A percentile compares a stretch with the other conserved stretches of the same genome.
phyloP scores from a whole-genome alignment of 2,329 filamentous ascomycete genomes.

The Pleoardoris graminearum region DNA sequence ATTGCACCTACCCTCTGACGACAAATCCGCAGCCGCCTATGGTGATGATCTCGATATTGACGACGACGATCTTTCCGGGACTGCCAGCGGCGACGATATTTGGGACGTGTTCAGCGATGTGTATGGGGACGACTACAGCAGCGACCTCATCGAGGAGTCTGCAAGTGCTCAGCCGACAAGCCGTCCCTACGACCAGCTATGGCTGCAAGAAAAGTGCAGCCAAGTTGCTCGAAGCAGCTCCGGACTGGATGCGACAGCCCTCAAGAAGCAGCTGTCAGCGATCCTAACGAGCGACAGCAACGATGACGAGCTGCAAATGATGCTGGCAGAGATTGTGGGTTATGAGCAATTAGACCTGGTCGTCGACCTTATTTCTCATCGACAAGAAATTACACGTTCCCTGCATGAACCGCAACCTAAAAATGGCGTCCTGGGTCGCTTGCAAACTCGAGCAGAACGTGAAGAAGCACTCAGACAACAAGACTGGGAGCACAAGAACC shows the following conservation, averaged over 20 bases:
- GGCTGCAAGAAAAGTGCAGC: slow-evolving; percentile 72
- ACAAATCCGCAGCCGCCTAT: slow-evolving; percentile 55
- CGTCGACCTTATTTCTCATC: slow-evolving; percentile 82
- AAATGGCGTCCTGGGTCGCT: slow-evolving; percentile 55
- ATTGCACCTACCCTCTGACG: slow-evolving; percentile 60
- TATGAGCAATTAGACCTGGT: slow-evolving; percentile 94
- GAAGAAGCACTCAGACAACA: slow-evolving; percentile 75
- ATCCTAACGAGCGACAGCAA: slow-evolving; percentile 69
- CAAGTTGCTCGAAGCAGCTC: slow-evolving; percentile 66
- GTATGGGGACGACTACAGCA: slow-evolving; percentile 66
- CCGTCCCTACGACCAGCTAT: slow-evolving; percentile 61
- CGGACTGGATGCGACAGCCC: slow-evolving; percentile 68
- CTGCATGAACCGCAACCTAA: slow-evolving; percentile 36
- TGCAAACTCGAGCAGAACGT: slow-evolving; percentile 76
- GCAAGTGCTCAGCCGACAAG: slow-evolving; percentile 36
- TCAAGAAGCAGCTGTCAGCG: slow-evolving; percentile 76
- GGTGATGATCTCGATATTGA: slow-evolving; percentile 65
- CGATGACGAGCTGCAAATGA: slow-evolving; percentile 89
- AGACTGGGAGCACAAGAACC: slow-evolving; percentile 82
- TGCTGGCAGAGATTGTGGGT: slow-evolving; percentile 84
- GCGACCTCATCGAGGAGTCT: slow-evolving; percentile 64
- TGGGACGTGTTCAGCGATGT: slow-evolving; percentile 89
- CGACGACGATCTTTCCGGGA: slow-evolving; percentile 65
- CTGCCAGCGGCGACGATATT: slow-evolving; percentile 74
- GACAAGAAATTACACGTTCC: slow-evolving; percentile 62